Base-by-base conservation (phyloP, 257 asterid genomes). In the Fraxinus anomala region DNA sequence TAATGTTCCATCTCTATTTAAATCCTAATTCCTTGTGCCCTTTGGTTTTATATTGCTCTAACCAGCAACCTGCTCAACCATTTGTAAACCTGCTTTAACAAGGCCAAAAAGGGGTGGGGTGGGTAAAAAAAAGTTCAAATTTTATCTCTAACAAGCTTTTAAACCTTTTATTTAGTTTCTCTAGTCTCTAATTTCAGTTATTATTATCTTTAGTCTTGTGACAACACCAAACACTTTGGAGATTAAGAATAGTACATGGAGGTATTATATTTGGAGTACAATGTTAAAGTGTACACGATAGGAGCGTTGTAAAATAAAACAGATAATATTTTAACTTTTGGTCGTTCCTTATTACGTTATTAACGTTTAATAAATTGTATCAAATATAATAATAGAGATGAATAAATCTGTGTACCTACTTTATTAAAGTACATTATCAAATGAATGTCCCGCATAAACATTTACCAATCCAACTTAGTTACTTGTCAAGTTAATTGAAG, bases 1-100 rank as follows among this genome's bases (percentile, higher is more conserved):
- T 77, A 69, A 77, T 73, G 74, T 77, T 81, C 76, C 76, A 68
- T 73, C 33, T 44, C 66, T 77, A 12, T 51, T 73, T 59, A 72
- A 68, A 75, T 56, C 54, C 10, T 69, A 34, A 70, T 73, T 56
- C 74, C 77, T n/a, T 70, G 26, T 74, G 71, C 69, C 68, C 56
- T 16, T 17, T 77, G 24, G 42, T 39, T 68, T 80, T 73, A 54
- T 17, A 68, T 73, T 78, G 72, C 31, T 82, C 47, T 44, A 76
- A 56, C 68, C 12, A 76, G 30, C 72, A 36, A 76, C 69, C 34
- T 70, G 11, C 39, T 54, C 65, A 71, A 71, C 59, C 72, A 56
- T 40, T 6, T 37, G 17, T 56, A 26, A 17, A 40, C 23, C 34
- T 54, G 11, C 63, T 16, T 17, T 17, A 51, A 51, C 63, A 51